phyloP scores from a whole-genome alignment of 768 basidiomycete genomes.

The Neoboletus brunneissimus region DNA sequence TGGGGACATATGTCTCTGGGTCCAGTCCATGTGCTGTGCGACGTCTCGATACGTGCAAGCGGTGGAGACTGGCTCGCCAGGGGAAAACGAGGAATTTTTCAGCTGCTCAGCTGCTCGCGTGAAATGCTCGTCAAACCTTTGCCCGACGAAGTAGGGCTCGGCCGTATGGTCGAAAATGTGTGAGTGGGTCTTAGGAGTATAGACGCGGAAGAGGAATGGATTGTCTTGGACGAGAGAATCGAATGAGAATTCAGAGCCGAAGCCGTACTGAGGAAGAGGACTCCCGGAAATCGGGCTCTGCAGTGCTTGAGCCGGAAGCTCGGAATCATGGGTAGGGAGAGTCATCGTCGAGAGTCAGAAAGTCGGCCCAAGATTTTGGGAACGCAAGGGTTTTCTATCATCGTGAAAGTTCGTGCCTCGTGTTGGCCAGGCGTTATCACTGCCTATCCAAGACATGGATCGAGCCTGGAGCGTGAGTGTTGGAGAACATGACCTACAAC shows the following conservation, averaged over 20 bases:
- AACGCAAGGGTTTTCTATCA: slow-evolving; percentile 28
- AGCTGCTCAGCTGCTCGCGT: slow-evolving; percentile 40
- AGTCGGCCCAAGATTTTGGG: slow-evolving; percentile 7
- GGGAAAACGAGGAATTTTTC: slow-evolving; percentile 29
- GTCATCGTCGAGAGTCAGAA: slow-evolving; percentile 25
- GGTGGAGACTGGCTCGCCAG: slow-evolving; percentile 29
- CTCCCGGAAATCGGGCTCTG: slow-evolving; percentile 23
- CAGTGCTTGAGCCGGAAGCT: slow-evolving; percentile 11
- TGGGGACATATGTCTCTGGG: slow-evolving; percentile 63
- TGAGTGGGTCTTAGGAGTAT: slow-evolving; percentile 65
- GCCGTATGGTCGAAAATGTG: slow-evolving; percentile 47
- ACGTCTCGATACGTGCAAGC: slow-evolving; percentile 57
- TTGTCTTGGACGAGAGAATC: slow-evolving; percentile 58
- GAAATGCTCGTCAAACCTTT: slow-evolving; percentile 52
- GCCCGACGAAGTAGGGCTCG: slow-evolving; percentile 68
- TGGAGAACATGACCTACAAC: slow-evolving; percentile 15
- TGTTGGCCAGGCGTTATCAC: slow-evolving; percentile 33
- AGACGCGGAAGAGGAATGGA: slow-evolving; percentile 76
- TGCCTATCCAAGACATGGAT: slow-evolving; percentile 25
- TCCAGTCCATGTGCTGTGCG: slow-evolving; percentile 73
- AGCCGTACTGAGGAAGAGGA: slow-evolving; percentile 70
- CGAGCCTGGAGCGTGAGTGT: slow-evolving; percentile 1
- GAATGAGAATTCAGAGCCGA: slow-evolving; percentile 61
- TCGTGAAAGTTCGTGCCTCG: slow-evolving; percentile 20
- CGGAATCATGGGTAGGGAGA: slow-evolving; percentile 14